These are phyloP conservation scores for Aurinia saxatilis DNA, from an alignment of 345 rosid species.

Conservation along the genomic window DNA sequence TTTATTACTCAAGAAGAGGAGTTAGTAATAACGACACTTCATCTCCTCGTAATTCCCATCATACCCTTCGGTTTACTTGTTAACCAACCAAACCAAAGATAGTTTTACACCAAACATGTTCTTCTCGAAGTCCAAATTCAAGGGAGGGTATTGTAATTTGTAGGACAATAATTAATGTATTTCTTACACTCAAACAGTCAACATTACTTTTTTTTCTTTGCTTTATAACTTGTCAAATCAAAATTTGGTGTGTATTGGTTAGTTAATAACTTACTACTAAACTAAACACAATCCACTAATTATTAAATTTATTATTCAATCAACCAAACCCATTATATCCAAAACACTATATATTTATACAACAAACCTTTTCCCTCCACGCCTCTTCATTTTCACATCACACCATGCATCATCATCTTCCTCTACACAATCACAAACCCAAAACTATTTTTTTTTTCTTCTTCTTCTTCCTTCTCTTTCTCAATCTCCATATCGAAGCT, in stretches of 20 bases:
- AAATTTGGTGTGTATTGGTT: slow-evolving; percentile 28
- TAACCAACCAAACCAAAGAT: neutral
- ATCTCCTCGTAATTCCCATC: neutral
- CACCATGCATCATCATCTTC: slow-evolving; percentile 7
- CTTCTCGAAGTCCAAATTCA: no score
- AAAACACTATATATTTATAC: slow-evolving; percentile 6
- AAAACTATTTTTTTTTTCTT: slow-evolving; percentile 5
- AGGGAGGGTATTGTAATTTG: neutral
- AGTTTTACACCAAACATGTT: neutral
- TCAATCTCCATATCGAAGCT: slow-evolving; percentile 26
- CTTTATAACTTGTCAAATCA: neutral
- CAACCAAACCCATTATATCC: slow-evolving; percentile 6
- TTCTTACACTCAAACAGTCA: neutral
- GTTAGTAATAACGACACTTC: slow-evolving; percentile 18
- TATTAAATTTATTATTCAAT: neutral
- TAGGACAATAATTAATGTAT: neutral
- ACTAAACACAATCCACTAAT: slow-evolving; percentile 12
- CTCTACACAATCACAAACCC: slow-evolving; percentile 12
- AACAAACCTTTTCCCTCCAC: slow-evolving; percentile 27
- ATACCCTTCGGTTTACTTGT: slow-evolving; percentile 13
- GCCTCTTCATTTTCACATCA: slow-evolving; percentile 12
- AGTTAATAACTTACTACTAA: slow-evolving; percentile 22
- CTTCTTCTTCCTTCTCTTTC: slow-evolving; percentile 22
- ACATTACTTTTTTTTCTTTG: neutral
- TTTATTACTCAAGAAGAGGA: neutral